Evolutionary conservation across 2,329 filamentous ascomycete genomes (phyloP), one percentile per base, ranked within the genome.

Genomic region (Cladorrhinum sp.): DNA sequence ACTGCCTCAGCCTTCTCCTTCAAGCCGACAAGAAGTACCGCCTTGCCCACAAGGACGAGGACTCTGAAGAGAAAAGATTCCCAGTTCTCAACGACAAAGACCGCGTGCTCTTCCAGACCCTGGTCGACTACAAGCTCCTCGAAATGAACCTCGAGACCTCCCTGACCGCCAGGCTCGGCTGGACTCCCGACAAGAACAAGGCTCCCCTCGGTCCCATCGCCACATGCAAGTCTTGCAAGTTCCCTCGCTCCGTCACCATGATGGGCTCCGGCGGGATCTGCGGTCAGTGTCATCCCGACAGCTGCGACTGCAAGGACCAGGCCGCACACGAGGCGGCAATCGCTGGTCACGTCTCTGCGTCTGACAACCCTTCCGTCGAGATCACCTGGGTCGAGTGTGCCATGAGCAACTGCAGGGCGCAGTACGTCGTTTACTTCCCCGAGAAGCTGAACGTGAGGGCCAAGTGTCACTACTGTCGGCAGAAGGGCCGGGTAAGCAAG

Each of bases 401-500:
- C 38, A 69, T 73, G n/a, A 59, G 52, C 1, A 66, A 67, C 8
- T 83, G 80, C 67, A 74, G 79, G 10, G 78, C 74, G 1, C 79
- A 81, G 66, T 83, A 82, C 64, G 75, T 82, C 25, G 76, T 82
- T 3, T 82, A 83, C 66, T 74, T 78, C 48, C 66, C 73, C 2
- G 68, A 73, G 2, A 64, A 65, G 1, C 71, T 82, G n/a, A 73
- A 71, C 0, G 76, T 79, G 1, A 76, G 75, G 1, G 65, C 80
- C 27, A 82, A 82, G 66, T 82, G 80, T 66, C 71, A 77, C 66
- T 81, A 77, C 68, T 82, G 80, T 64, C 76, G 79, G 12, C 67
- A 73, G 5, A 55, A 57, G 2, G n/a, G 32, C 2, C 7, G 6
- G 8, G 27, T 64, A 23, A 45, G 53, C 3, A 51, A 56, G 8